phyloP scores from a whole-genome alignment of 441 rosid species.

The Gossypium schwendimanii region DNA sequence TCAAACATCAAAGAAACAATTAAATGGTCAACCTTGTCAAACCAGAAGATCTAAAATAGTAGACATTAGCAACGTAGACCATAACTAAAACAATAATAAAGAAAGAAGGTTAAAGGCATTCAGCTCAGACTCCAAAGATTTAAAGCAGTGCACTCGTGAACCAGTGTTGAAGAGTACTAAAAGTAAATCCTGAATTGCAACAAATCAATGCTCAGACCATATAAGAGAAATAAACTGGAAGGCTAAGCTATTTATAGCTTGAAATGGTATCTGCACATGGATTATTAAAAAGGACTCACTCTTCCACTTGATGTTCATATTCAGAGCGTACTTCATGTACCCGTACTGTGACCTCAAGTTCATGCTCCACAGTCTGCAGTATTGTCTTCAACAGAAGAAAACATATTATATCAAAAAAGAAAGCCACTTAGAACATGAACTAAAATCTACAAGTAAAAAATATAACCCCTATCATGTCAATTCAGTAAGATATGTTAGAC shows the following conservation, averaged over 20 bases:
- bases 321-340: slow-evolving; percentile 89
- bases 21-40: too few relatives aligned
- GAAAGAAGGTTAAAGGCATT: too few relatives aligned
- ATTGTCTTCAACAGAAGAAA: slow-evolving; percentile 49
- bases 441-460: neutral
- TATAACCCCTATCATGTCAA: neutral
- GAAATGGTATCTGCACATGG: too few relatives aligned
- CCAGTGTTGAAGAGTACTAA: neutral
- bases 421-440: neutral
- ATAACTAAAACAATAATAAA: too few relatives aligned
- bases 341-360: slow-evolving; percentile 82
- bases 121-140: neutral
- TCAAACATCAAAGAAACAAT: too few relatives aligned
- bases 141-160: neutral
- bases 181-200: neutral
- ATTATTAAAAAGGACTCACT: slow-evolving; percentile 42
- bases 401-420: neutral
- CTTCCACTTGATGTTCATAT: slow-evolving; percentile 89
- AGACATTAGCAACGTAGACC: too few relatives aligned
- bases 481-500: neutral
- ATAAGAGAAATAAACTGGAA: too few relatives aligned
- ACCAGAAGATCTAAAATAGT: too few relatives aligned
- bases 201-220: neutral
- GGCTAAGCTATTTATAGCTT: too few relatives aligned
- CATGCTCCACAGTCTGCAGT: slow-evolving; percentile 89